phyloP scores from a whole-genome alignment of 2,329 filamentous ascomycete genomes.

The Akanthomyces dipterigenus region DNA sequence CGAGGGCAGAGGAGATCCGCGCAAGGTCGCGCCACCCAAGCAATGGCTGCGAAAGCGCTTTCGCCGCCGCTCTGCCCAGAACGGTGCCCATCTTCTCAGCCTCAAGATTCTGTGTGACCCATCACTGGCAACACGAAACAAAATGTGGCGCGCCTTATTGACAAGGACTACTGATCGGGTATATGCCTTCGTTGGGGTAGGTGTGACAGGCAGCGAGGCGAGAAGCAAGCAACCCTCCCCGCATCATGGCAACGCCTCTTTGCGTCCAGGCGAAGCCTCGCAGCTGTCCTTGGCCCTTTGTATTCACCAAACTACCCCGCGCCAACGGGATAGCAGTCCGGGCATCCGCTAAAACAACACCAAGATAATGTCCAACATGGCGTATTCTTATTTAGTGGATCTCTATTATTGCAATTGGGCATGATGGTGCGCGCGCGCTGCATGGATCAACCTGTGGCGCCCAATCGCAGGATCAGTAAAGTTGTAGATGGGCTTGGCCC shows the following conservation, averaged over 20 bases:
- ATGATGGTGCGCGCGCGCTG: background rate
- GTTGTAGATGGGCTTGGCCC: constrained; percentile 7
- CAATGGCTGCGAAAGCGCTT: background rate
- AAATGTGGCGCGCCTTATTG: too few relatives aligned
- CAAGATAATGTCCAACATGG: too few relatives aligned
- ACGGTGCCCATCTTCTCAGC: background rate
- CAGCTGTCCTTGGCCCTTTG: background rate
- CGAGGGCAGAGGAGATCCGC: background rate
- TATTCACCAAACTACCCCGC: background rate
- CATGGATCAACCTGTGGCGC: background rate
- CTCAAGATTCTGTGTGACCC: background rate
- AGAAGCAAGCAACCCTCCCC: background rate
- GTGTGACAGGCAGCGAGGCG: too few relatives aligned
- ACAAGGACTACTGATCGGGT: too few relatives aligned
- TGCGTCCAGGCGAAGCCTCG: background rate
- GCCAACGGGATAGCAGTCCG: background rate
- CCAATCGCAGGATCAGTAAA: constrained; percentile 7
- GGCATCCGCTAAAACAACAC: background rate
- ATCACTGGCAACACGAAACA: too few relatives aligned
- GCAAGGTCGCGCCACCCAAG: background rate
- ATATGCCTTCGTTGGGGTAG: too few relatives aligned
- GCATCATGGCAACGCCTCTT: background rate
- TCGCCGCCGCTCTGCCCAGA: background rate
- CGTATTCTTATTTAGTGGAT: background rate
- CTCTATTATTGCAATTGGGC: too few relatives aligned